A percentile compares a stretch with the other conserved stretches of the same genome.
These are phyloP conservation scores for Apiotrichum sp. DNA, from an alignment of 1,284 basidiomycete species.

Conservation along the genomic window DNA sequence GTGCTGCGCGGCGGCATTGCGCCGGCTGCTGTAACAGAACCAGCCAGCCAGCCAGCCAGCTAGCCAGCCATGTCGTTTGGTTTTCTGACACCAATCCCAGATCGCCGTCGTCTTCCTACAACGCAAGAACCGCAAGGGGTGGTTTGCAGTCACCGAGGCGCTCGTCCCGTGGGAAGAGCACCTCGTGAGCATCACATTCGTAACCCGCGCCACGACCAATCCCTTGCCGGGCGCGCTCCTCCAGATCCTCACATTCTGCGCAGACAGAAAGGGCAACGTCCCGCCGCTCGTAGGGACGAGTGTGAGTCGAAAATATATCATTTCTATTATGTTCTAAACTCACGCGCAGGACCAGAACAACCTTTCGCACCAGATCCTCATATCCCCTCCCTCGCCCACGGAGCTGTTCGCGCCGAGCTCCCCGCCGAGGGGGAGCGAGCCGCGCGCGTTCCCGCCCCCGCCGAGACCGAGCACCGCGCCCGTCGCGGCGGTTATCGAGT, in stretches of 20 bases:
- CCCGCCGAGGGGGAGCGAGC: constrained; percentile 23
- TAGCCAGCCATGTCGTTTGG: not conserved
- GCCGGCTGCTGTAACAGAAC: too few relatives aligned
- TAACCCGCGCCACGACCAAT: constrained; percentile 14
- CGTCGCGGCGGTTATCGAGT: constrained; percentile 3
- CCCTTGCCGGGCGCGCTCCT: constrained; percentile 29
- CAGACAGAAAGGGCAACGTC: constrained; percentile 31
- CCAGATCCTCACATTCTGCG: constrained; percentile 36
- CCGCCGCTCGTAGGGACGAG: constrained; percentile 27
- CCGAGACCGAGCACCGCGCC: constrained; percentile 4
- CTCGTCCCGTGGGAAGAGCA: constrained; percentile 46
- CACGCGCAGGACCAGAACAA: constrained; percentile 25
- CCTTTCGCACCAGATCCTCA: constrained; percentile 38
- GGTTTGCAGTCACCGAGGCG: constrained; percentile 45
- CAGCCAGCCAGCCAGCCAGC: too few relatives aligned
- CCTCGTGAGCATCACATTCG: constrained; percentile 29
- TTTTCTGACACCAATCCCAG: constrained; percentile 13
- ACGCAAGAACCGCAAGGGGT: constrained; percentile 38
- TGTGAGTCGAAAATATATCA: constrained; percentile 14
- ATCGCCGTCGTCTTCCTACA: constrained; percentile 40
- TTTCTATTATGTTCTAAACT: not conserved
- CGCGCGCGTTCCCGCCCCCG: constrained; percentile 24
- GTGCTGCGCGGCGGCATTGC: not conserved
- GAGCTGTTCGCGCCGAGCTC: constrained; percentile 38
- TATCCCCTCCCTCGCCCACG: constrained; percentile 34